A percentile compares a stretch with the other conserved stretches of the same genome.
Conservation (phyloP, 768 basidiomycete species). For the Crassisporium funariophilum region DNA sequence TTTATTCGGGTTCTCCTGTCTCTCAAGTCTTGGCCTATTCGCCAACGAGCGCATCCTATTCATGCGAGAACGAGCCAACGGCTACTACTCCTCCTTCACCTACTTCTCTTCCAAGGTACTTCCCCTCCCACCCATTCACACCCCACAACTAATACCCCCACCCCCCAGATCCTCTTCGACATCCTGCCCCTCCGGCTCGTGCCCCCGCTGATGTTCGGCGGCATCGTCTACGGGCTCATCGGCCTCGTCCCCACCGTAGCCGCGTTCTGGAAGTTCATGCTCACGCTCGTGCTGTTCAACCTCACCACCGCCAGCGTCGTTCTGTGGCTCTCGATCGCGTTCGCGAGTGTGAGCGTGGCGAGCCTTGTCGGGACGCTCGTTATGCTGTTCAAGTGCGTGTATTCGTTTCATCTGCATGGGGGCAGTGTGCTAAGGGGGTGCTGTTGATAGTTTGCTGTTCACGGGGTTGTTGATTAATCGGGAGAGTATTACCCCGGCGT, state of each 20-base stretch:
- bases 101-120: conserved; percentile 93
- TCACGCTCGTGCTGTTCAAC: conserved; percentile 95
- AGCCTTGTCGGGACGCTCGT: conserved; percentile 92
- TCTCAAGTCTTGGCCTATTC: conserved; percentile 92
- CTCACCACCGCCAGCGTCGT: conserved; percentile 93
- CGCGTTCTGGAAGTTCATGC: conserved; percentile 98
- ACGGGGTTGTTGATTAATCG: conserved; percentile 96
- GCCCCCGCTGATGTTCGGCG: conserved; percentile 93
- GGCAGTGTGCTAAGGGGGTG: too few relatives aligned
- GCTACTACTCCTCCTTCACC: conserved; percentile 95
- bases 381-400: conserved; percentile 96
- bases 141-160: neutral
- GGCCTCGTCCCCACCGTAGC: conserved; percentile 90
- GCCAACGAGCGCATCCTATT: conserved; percentile 95
- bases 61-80: conserved; percentile 97
- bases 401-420: conserved; percentile 1
- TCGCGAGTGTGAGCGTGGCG: conserved; percentile 85
- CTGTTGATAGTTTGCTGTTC: conserved; percentile 91
- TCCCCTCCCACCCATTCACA: neutral
- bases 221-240: conserved; percentile 93
- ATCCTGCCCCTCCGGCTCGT: conserved; percentile 93
- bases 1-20: conserved; percentile 94
- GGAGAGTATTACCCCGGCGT: conserved; percentile 68
- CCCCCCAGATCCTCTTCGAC: conserved; percentile 83
- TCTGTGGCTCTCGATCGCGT: conserved; percentile 85